phyloP scores from a whole-genome alignment of 768 basidiomycete species.

The Rhodotorula kratochvilovae region DNA sequence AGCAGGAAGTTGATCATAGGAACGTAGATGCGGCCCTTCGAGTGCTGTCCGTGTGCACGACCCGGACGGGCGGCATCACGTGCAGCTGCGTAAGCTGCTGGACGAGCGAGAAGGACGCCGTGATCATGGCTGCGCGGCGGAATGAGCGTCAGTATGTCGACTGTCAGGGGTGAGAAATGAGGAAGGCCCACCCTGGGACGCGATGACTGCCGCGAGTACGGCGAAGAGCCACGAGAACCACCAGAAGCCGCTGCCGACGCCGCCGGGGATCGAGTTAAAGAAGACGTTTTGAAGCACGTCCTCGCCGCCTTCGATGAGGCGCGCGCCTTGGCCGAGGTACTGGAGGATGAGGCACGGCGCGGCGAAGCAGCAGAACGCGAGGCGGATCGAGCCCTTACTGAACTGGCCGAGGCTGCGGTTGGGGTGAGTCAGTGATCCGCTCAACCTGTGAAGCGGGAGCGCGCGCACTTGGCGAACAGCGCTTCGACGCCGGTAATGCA shows the following conservation, averaged over 20 bases:
- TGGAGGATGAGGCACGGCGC: constrained; percentile 62
- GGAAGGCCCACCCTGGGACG: constrained; percentile 38
- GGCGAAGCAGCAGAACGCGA: constrained; percentile 53
- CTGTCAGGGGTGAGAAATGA: background rate
- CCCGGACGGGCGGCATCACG: constrained; percentile 40
- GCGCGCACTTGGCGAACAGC: constrained; percentile 60
- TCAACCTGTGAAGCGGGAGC: background rate
- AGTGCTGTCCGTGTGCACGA: constrained; percentile 61
- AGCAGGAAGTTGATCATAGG: constrained; percentile 60
- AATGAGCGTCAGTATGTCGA: no score
- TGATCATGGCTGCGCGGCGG: constrained; percentile 54
- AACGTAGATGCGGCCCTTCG: constrained; percentile 65
- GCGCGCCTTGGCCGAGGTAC: constrained; percentile 69
- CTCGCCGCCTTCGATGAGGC: constrained; percentile 56
- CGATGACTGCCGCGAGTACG: constrained; percentile 60
- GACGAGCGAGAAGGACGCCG: constrained; percentile 56
- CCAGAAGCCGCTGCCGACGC: constrained; percentile 55
- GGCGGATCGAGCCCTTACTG: constrained; percentile 59
- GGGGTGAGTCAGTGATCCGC: background rate
- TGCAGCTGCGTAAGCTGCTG: constrained; percentile 62
- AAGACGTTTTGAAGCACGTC: constrained; percentile 58
- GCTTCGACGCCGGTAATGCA: constrained; percentile 68
- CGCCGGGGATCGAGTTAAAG: constrained; percentile 63
- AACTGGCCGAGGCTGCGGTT: constrained; percentile 61
- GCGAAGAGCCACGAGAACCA: constrained; percentile 67